Conservation (phyloP, 805 yeast species). For the Candida cerambycidarum region DNA sequence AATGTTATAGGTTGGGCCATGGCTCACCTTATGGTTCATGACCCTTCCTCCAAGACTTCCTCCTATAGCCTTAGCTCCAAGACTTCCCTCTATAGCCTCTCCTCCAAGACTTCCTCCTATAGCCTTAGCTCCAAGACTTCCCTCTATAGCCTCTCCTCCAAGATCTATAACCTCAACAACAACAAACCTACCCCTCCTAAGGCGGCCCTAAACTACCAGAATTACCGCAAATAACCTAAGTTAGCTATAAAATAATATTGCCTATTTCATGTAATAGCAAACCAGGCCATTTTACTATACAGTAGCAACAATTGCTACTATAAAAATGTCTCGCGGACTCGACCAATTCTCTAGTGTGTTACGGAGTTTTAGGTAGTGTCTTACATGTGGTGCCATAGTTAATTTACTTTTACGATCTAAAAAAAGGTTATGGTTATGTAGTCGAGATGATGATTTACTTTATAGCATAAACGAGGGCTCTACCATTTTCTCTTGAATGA, state of each 20-base stretch:
- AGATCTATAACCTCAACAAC: no score
- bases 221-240: no score
- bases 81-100: no score
- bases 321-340: conserved; percentile 4
- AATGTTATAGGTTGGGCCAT: no score
- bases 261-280: conserved; percentile 1
- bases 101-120: no score
- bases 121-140: no score
- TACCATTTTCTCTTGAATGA: background rate
- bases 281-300: background rate
- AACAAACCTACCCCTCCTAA: no score
- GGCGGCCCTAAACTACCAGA: no score
- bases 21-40: no score
- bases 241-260: background rate
- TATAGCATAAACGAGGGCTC: background rate
- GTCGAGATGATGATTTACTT: background rate
- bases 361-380: background rate
- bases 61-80: no score
- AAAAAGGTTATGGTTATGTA: conserved; percentile 4
- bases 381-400: background rate
- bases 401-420: conserved; percentile 2
- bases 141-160: no score
- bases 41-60: no score
- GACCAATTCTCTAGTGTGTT: background rate
- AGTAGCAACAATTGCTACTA: conserved; percentile 7